Conservation (phyloP, 2,329 filamentous ascomycete species). For the Xylaria sp. region DNA sequence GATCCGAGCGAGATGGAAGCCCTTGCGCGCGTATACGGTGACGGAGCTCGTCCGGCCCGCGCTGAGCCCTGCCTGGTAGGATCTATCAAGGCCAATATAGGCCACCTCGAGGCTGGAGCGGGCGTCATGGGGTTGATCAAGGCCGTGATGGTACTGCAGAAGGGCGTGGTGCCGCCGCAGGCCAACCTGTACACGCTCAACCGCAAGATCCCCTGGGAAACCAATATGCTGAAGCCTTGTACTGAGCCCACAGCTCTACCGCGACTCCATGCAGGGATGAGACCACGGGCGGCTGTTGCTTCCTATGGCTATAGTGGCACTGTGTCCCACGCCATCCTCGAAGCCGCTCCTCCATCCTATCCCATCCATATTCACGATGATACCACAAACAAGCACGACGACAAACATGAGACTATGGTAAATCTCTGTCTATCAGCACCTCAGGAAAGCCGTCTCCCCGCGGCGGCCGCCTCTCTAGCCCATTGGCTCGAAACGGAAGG, state of each 20-base stretch:
- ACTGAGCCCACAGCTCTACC: not conserved
- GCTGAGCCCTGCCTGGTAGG: slow-evolving; percentile 32
- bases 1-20: slow-evolving; percentile 26
- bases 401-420: not conserved
- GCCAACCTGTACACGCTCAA: slow-evolving; percentile 44
- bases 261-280: slow-evolving; percentile 32
- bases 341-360: slow-evolving; percentile 21
- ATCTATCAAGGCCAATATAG: slow-evolving; percentile 42
- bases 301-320: slow-evolving; percentile 45
- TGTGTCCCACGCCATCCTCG: slow-evolving; percentile 43
- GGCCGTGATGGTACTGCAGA: slow-evolving; percentile 33
- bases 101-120: slow-evolving; percentile 41
- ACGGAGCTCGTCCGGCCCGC: slow-evolving; percentile 1
- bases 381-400: no score
- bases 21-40: slow-evolving; percentile 31
- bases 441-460: slow-evolving; percentile 11
- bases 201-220: slow-evolving; percentile 40
- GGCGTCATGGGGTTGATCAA: slow-evolving; percentile 39
- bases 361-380: not conserved
- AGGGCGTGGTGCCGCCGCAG: slow-evolving; percentile 41
- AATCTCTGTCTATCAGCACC: slow-evolving; percentile 15
- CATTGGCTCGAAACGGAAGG: not conserved
- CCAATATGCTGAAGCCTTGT: slow-evolving; percentile 25
- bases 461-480: not conserved
- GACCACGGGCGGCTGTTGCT: slow-evolving; percentile 37